phyloP scores from a whole-genome alignment of 768 basidiomycete genomes.

The Mycena chlorophos region DNA sequence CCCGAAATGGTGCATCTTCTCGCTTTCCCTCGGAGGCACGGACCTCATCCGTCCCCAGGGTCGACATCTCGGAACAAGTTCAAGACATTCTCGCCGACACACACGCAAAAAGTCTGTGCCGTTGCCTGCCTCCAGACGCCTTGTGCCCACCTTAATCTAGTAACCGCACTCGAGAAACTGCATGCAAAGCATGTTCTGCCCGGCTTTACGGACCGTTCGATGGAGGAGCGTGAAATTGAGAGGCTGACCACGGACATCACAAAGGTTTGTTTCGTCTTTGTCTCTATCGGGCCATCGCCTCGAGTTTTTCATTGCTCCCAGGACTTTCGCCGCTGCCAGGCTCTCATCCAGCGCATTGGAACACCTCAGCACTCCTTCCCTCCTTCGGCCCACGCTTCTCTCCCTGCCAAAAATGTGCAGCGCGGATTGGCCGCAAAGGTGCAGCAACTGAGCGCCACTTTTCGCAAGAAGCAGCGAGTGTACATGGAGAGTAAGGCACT shows the following conservation, averaged over 20 bases:
- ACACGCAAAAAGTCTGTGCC: constrained; percentile 72
- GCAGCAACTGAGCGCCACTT: constrained; percentile 87
- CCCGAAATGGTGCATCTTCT: constrained; percentile 72
- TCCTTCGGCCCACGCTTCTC: constrained; percentile 53
- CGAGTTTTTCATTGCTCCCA: constrained; percentile 29
- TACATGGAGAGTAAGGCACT: constrained; percentile 99
- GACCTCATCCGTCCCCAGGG: constrained; percentile 53
- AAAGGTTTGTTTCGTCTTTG: constrained; percentile 49
- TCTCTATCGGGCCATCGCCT: constrained; percentile 46
- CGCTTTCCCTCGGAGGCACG: constrained; percentile 26
- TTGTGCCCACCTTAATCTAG: constrained; percentile 43
- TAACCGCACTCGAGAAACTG: constrained; percentile 86
- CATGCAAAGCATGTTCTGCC: constrained; percentile 96
- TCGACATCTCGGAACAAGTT: constrained; percentile 89
- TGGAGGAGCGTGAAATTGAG: constrained; percentile 94
- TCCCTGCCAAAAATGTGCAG: constrained; percentile 91
- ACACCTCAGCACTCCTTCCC: constrained; percentile 64
- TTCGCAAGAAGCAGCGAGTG: constrained; percentile 96
- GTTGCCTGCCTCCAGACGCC: constrained; percentile 19
- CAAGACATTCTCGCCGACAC: constrained; percentile 70
- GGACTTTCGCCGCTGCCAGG: constrained; percentile 67
- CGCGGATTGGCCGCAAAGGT: constrained; percentile 94
- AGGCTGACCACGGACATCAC: constrained; percentile 84
- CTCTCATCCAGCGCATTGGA: constrained; percentile 76
- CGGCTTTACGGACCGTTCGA: constrained; percentile 91